Evolutionary conservation across 1,284 basidiomycete species (phyloP).

Genomic region (Chondrostereum purpureum): DNA sequence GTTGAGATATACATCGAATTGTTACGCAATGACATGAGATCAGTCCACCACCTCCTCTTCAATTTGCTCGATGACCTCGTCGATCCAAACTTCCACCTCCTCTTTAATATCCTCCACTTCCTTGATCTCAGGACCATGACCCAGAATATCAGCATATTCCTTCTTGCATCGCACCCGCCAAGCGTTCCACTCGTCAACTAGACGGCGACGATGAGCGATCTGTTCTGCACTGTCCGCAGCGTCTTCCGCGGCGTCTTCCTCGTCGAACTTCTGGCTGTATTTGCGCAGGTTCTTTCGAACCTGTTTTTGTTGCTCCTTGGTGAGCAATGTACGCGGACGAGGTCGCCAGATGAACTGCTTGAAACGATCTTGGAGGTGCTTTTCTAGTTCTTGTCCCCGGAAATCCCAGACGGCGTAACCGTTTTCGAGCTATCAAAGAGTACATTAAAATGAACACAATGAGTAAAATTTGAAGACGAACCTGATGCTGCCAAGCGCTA

Average conservation of each 20-base stretch:
- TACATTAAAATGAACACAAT: slow-evolving; percentile 6
- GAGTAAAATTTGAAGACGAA: slow-evolving; percentile 32
- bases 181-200: slow-evolving; percentile 98
- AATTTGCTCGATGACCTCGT: slow-evolving; percentile 86
- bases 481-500: slow-evolving; percentile 92
- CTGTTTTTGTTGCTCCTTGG: slow-evolving; percentile 84
- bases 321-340: slow-evolving; percentile 81
- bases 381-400: slow-evolving; percentile 87
- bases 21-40: too few species aligned
- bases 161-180: slow-evolving; percentile 71
- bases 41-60: slow-evolving; percentile 69
- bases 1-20: too few species aligned
- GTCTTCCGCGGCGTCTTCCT: slow-evolving; percentile 95
- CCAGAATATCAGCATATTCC: slow-evolving; percentile 49
- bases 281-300: slow-evolving; percentile 91
- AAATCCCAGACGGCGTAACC: slow-evolving; percentile 99
- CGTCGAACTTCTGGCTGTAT: slow-evolving; percentile 89
- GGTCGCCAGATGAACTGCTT: slow-evolving; percentile 99
- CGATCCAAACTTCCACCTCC: slow-evolving; percentile 86
- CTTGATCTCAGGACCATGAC: slow-evolving; percentile 28
- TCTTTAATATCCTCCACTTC: slow-evolving; percentile 63
- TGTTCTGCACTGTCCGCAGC: slow-evolving; percentile 92
- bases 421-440: slow-evolving; percentile 76
- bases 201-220: slow-evolving; percentile 83
- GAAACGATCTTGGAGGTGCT: slow-evolving; percentile 89